phyloP scores from a whole-genome alignment of 2,329 filamentous ascomycete species.

The Fusarium sacchari region DNA sequence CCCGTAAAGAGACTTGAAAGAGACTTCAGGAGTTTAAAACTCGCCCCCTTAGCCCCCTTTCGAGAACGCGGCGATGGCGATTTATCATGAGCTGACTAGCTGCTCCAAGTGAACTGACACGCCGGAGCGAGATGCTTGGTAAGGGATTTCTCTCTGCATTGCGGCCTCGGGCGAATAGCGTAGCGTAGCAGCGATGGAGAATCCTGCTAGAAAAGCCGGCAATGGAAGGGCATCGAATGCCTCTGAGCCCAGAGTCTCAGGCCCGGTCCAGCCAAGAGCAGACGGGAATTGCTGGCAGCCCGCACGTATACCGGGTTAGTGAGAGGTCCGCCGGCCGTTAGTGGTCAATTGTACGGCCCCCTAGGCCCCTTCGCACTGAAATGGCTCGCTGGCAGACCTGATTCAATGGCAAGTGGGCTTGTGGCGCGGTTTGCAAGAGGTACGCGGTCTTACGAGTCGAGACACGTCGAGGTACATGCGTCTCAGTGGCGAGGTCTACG shows the following conservation, averaged over 20 bases:
- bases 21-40: slow-evolving; percentile 2
- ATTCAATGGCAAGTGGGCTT: slow-evolving; percentile 28
- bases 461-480: slow-evolving; percentile 26
- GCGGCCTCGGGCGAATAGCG: slow-evolving; percentile 30
- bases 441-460: slow-evolving; percentile 39
- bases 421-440: slow-evolving; percentile 34
- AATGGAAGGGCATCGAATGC: slow-evolving; percentile 43
- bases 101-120: slow-evolving; percentile 32
- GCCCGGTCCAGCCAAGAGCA: slow-evolving; percentile 19
- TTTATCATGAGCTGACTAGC: slow-evolving; percentile 43
- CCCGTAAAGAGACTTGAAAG: slow-evolving; percentile 5
- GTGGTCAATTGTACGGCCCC: slow-evolving; percentile 27
- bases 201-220: slow-evolving; percentile 24
- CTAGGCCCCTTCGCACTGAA: slow-evolving; percentile 28
- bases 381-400: slow-evolving; percentile 18
- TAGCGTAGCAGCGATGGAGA: slow-evolving; percentile 28
- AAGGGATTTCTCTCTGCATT: slow-evolving; percentile 18
- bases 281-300: slow-evolving; percentile 10
- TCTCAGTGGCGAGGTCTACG: slow-evolving; percentile 10
- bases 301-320: slow-evolving; percentile 37
- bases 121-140: slow-evolving; percentile 39
- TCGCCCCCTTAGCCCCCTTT: slow-evolving; percentile 39
- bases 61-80: slow-evolving; percentile 35
- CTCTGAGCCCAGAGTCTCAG: not conserved
- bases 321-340: slow-evolving; percentile 23